Base-by-base conservation (phyloP, 2,329 filamentous ascomycete genomes). In the Thermomyces lanuginosus region DNA sequence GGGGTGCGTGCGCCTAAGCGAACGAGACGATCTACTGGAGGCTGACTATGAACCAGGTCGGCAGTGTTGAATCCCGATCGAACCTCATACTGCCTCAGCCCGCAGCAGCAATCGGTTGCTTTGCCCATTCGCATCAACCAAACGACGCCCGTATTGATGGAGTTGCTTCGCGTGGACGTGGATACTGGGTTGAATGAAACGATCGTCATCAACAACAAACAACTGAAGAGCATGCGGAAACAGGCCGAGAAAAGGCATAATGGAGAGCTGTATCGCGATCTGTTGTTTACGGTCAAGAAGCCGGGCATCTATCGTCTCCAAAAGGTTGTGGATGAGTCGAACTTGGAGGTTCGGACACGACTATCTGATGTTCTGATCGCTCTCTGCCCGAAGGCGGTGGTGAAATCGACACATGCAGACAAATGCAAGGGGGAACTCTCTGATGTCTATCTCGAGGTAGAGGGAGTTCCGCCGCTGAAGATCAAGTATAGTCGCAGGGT, bases 121-220 rank as follows among this genome's bases (percentile, higher is more conserved):
- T 59, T 98, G 16, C 89, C 86, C 1, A 79, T 98, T 23, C 77
- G 74, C 45, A 84, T 98, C 58, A 98, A 98, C 51, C 80, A 92
- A 35, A 95, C 86, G 4, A 71, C 77, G 17, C 91, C 89, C 1
- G 75, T 83, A 37, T 68, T 80, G 31, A 82, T 98, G 34, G 84
- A 98, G 49, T 59, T 98, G n/a, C 50, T 84, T 22, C 80, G 86
- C 22, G 70, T 81, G 38, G 86, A 95, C 46, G 65, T 93, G 17
- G 76, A 86, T 4, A 82, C 76, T 2, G 76, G 76, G 36, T 62
- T 66, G 30, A 79, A 84, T 36, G 84, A 93, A 53, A 76, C 71
- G 0, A 75, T 95, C 36, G 72, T 71, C 33, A 68, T 98, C 25
- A 65, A 70, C 16, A 67, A 65, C 32, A 74, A 72, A 33, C 79